Base-by-base conservation (phyloP, 1,139 yeast species). In the Geotrichum candidum region DNA sequence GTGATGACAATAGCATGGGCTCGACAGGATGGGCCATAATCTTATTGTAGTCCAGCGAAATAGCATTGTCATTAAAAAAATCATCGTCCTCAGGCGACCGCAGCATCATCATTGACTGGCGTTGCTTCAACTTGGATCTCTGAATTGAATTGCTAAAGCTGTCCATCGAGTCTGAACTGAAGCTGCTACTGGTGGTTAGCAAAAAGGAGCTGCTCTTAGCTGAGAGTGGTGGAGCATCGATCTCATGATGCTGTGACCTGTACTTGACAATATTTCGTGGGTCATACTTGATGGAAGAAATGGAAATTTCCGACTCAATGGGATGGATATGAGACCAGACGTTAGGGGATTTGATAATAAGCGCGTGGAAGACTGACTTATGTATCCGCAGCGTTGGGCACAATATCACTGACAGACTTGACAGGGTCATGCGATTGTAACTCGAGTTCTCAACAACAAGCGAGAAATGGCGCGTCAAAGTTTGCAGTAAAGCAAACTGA, bases 361-460 rank as follows among this genome's bases (percentile, higher is more conserved):
- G 62, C 1, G 69, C 68, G 51, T 63, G 63, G 27, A 71, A 64
- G 33, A 70, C 65, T 2, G 66, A 55, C 53, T 64, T 64, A 56
- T 68, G 69, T 54, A 74, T 69, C 18, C 70, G 64, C 60, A 74
- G 61, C 1, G 76, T 70, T 3, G 76, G 76, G 50, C 75, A 71
- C 33, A 74, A 66, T 18, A 73, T 69, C 31, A 72, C 63, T 2
- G 74, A 68, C 57, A 74, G 62, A 58, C 70, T 72, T 10, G 70
- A 59, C n/a, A 70, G 59, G n/a, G 73, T 61, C 77, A 74, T 74
- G 38, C 69, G 67, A 64, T 74, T 74, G 38, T 29, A 41, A 33
- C 60, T 56, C 11, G 65, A 54, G 48, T 67, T 58, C 9, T 58
- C 60, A 29, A 67, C 66, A 7, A 73, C 70, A 27, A 48, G 50